Percentiles rank a stretch among this genome's conserved stretches.
Conservation (phyloP, 306 rosid species). For the Ormosia semicastrata region DNA sequence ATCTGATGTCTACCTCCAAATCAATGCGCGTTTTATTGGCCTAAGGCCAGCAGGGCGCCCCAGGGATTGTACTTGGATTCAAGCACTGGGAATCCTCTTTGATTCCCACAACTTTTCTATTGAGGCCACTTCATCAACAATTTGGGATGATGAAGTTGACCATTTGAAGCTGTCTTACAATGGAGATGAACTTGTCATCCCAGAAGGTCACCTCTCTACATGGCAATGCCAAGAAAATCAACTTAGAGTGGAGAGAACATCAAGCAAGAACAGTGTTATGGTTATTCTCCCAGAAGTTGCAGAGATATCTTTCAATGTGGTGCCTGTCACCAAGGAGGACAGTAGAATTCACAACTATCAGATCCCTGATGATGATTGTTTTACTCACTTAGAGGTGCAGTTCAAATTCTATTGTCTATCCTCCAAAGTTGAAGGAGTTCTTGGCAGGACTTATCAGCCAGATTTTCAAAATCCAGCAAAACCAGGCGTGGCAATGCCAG, state of each 20-base stretch:
- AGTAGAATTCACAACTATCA: slow-evolving; percentile 71
- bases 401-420: slow-evolving; percentile 68
- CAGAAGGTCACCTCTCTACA: slow-evolving; percentile 45
- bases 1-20: slow-evolving; percentile 61
- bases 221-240: slow-evolving; percentile 47
- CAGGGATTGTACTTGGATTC: slow-evolving; percentile 86
- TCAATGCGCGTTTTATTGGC: slow-evolving; percentile 78
- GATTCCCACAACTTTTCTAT: slow-evolving; percentile 51
- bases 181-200: slow-evolving; percentile 47
- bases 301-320: slow-evolving; percentile 68
- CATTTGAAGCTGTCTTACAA: slow-evolving; percentile 57
- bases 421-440: slow-evolving; percentile 74
- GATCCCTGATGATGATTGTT: slow-evolving; percentile 70
- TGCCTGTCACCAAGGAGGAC: slow-evolving; percentile 81
- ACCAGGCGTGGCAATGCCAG: slow-evolving; percentile 80
- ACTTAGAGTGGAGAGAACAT: slow-evolving; percentile 62
- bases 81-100: slow-evolving; percentile 74
- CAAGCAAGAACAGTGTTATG: slow-evolving; percentile 55
- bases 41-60: slow-evolving; percentile 58
- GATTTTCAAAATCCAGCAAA: slow-evolving; percentile 73
- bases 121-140: slow-evolving; percentile 52
- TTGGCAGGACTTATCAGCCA: slow-evolving; percentile 83
- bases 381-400: slow-evolving; percentile 85
- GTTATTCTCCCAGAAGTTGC: slow-evolving; percentile 49
- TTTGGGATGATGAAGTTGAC: slow-evolving; percentile 57